Evolutionary conservation across 179 eudicot species (phyloP), one percentile per base, ranked within the genome.

Genomic region (Beta lomatogona): DNA sequence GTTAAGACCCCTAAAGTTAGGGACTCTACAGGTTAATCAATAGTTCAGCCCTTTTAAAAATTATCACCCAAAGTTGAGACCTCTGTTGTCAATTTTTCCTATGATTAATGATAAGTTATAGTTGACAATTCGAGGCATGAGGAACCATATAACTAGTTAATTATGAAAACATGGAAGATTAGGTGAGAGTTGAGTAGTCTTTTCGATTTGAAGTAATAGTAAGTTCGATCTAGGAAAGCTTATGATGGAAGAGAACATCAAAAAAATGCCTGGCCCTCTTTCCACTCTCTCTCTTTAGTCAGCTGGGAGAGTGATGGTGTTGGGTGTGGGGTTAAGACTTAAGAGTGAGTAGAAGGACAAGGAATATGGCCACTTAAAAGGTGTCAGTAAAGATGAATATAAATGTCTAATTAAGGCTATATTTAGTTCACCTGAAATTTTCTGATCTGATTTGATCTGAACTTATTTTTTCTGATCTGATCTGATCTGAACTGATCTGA

Each of bases 161-260:
- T 1, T 3, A 36, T 5, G 14, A 25, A 63, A 63, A 21, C 22
- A 63, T 7, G 11, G 67, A 63, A 12, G 4, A 45, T 70, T 44
- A 12, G 68, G 70, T 11, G 28, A 8, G 50, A 81, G 83, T 50
- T 68, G 80, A 59, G 76, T 59, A 59, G 77, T 80, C 83, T 59
- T 59, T 57, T 68, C 59, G 48, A 68, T 25, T 50, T 44, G 2
- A 65, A 41, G 28, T 59, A 59, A 58, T 19, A 55, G 61, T 75
- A 57, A 15, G 4, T 69, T 28, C 9, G 4, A 57, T 28, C 9
- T n/a, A 64, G 25, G 12, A 22, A 76, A 67, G 73, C 83, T 83
- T 79, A 79, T 52, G 60, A 76, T 57, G 36, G 72, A 83, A 83
- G 86, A 69, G 86, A 79, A 79, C 67, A 79, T 74, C 25, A 58